Percentiles rank a stretch among this genome's conserved stretches.
These are phyloP conservation scores for Dispira parvispora DNA, from an alignment of 192 early-diverging fungal species.

Conservation along the genomic window DNA sequence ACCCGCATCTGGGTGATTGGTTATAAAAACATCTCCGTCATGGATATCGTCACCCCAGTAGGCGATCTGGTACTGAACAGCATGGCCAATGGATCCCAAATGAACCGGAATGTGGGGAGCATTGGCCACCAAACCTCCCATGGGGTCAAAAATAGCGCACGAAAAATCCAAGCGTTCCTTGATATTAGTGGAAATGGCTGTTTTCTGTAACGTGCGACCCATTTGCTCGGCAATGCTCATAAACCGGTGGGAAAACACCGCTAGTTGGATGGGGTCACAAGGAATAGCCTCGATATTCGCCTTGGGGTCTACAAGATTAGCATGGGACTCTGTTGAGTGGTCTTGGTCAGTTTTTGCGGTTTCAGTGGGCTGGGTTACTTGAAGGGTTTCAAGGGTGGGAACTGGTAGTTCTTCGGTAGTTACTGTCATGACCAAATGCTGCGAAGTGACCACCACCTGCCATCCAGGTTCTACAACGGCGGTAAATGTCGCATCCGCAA, in stretches of 20 bases:
- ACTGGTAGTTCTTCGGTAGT: not conserved
- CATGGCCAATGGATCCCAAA: constrained; percentile 84
- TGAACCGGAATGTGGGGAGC: constrained; percentile 88
- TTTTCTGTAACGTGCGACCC: constrained; percentile 88
- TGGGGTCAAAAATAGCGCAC: constrained; percentile 85
- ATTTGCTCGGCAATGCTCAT: constrained; percentile 98
- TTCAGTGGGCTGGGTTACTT: not conserved
- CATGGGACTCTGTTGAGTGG: not conserved
- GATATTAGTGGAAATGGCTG: constrained; percentile 90
- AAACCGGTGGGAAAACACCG: constrained; percentile 89
- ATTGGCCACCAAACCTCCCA: constrained; percentile 71
- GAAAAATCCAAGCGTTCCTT: constrained; percentile 97
- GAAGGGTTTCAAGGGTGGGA: not conserved
- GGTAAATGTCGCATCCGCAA: constrained; percentile 79
- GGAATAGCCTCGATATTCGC: constrained; percentile 16
- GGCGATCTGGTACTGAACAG: constrained; percentile 82
- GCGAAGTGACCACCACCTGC: constrained; percentile 50
- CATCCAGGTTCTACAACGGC: constrained; percentile 76
- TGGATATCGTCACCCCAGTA: constrained; percentile 41
- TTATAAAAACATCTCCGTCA: constrained; percentile 89
- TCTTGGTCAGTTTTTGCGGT: no score
- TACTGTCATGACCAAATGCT: constrained; percentile 31
- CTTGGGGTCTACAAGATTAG: not conserved
- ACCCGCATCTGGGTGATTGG: constrained; percentile 90
- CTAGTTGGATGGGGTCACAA: constrained; percentile 75